Base-by-base conservation (phyloP, 768 basidiomycete genomes). In the Boletus vinaceobasis region DNA sequence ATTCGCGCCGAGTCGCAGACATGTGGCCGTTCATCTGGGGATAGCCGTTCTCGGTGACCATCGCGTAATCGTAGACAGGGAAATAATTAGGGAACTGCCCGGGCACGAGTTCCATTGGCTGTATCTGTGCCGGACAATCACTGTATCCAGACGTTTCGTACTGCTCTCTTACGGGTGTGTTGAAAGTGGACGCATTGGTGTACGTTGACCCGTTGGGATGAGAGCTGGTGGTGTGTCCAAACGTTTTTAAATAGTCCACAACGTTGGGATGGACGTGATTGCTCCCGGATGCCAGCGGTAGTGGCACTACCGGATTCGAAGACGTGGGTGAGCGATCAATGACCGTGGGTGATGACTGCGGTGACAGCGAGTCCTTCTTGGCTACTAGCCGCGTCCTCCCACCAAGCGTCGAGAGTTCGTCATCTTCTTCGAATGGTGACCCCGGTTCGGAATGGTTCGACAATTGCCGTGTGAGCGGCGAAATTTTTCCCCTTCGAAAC, bases 31-130 rank as follows among this genome's bases (percentile, higher is more conserved):
- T 74, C 40, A 75, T 61, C 50, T 80, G 75, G 33, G 79, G 58
- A 60, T 69, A 65, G 42, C 69, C 59, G 38, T 61, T 59, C 60
- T 64, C 59, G 39, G 60, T 50, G 40, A 66, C 71, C 59, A 76
- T 70, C 21, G 76, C 79, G 65, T 89, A 88, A 65, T 88, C 87
- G 60, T 86, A 88, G 32, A 88, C 87, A 1, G 86, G 79, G 77
- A 90, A 88, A 62, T 88, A 89, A 62, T 78, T 81, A 14, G 87
- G 87, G 72, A 84, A 82, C 36, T 64, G 70, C 9, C 70, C 70
- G 2, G 70, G 59, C 1, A 70, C 62, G 15, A 71, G 54, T 35
- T 73, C 65, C 60, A 71, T 70, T 37, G 69, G 58, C 33, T 70
- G 71, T 47, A 68, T 66, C 38, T 65, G 62, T 31, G 56, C 26